A percentile compares a stretch with the other conserved stretches of the same genome.
Conservation (phyloP, 352 stramenopile species). For the Phytophthora sp. region DNA sequence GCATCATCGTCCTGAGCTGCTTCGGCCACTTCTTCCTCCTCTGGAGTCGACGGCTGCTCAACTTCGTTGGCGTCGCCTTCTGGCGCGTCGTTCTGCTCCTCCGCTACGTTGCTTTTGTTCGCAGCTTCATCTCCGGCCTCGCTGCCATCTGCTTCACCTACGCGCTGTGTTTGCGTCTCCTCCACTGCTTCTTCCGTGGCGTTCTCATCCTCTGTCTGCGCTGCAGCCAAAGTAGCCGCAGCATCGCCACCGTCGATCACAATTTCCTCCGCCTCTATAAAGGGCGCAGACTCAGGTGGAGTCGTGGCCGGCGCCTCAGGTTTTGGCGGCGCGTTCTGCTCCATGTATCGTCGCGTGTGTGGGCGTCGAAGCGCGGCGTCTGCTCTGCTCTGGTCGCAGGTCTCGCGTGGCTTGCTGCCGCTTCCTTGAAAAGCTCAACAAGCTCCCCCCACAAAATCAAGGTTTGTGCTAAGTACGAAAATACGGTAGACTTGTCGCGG, state of each 20-base stretch:
- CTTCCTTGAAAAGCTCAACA: slow-evolving; percentile 37
- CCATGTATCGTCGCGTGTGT: slow-evolving; percentile 28
- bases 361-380: background rate
- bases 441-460: slow-evolving; percentile 21
- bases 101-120: background rate
- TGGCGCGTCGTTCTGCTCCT: slow-evolving; percentile 7
- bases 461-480: slow-evolving; percentile 34
- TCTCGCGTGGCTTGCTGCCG: slow-evolving; percentile 12
- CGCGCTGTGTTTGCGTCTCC: background rate
- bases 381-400: background rate
- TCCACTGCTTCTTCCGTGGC: slow-evolving; percentile 4
- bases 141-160: background rate
- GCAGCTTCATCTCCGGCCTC: background rate
- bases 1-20: background rate
- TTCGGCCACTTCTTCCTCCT: slow-evolving; percentile 6
- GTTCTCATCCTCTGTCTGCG: slow-evolving; percentile 13
- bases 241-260: slow-evolving; percentile 1
- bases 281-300: background rate
- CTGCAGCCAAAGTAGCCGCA: background rate
- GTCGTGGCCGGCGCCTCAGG: slow-evolving; percentile 13
- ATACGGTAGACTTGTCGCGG: slow-evolving; percentile 20
- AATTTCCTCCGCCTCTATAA: slow-evolving; percentile 5
- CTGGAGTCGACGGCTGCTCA: slow-evolving; percentile 8
- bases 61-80: slow-evolving; percentile 1
- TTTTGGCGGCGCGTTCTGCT: slow-evolving; percentile 20